Evolutionary conservation across 306 rosid species (phyloP).

Genomic region (Quercus wislizeni): DNA sequence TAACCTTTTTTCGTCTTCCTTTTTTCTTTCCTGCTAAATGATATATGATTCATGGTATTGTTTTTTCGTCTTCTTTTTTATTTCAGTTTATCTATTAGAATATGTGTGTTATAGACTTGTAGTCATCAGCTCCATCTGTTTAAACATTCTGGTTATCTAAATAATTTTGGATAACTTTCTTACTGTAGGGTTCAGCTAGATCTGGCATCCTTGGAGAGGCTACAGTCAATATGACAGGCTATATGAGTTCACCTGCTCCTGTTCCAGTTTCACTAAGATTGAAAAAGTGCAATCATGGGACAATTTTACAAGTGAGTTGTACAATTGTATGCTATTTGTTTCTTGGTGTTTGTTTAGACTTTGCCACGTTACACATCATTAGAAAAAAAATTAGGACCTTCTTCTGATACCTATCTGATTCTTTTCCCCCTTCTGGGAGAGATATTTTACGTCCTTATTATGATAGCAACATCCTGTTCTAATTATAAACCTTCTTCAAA

Average conservation of each 20-base stretch:
- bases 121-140: background rate
- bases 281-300: slow-evolving; percentile 50
- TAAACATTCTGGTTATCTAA: background rate
- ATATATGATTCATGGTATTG: background rate
- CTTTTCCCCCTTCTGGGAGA: background rate
- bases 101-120: background rate
- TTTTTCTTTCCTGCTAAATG: background rate
- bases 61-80: background rate
- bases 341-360: background rate
- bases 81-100: background rate
- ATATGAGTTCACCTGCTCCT: slow-evolving; percentile 42
- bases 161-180: background rate
- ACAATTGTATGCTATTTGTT: background rate
- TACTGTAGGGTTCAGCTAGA: slow-evolving; percentile 50
- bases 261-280: slow-evolving; percentile 44
- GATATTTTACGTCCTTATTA: background rate
- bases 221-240: slow-evolving; percentile 39
- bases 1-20: background rate
- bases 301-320: slow-evolving; percentile 49
- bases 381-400: background rate
- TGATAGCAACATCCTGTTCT: background rate
- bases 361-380: background rate
- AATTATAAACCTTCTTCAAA: background rate
- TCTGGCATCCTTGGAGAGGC: slow-evolving; percentile 63
- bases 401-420: background rate